Conservation (phyloP, 345 rosid species). For the Dipteronia sinensis region DNA sequence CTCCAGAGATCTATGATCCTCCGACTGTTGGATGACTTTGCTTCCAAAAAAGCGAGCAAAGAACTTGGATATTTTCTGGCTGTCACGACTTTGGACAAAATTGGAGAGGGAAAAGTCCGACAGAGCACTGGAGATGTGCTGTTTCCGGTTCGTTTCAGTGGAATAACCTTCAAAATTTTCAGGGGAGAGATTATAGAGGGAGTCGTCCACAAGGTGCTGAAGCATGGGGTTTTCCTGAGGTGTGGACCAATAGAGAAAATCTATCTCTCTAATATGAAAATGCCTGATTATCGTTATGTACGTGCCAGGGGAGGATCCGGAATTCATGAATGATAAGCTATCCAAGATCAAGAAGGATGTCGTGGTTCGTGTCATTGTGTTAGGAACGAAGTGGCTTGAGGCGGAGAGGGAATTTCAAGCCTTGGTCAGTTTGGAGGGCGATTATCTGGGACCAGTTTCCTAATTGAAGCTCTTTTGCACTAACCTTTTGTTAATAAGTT, state of each 20-base stretch:
- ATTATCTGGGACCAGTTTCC: slow-evolving; percentile 67
- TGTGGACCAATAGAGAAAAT: slow-evolving; percentile 67
- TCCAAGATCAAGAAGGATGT: slow-evolving; percentile 63
- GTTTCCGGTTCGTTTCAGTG: slow-evolving; percentile 73
- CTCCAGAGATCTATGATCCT: slow-evolving; percentile 65
- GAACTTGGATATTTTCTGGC: slow-evolving; percentile 74
- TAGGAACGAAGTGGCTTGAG: slow-evolving; percentile 79
- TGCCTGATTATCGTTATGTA: slow-evolving; percentile 65
- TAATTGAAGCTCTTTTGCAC: background rate
- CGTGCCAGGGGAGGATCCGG: slow-evolving; percentile 71
- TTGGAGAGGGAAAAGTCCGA: slow-evolving; percentile 80
- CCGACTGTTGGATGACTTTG: slow-evolving; percentile 63
- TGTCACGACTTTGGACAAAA: slow-evolving; percentile 55
- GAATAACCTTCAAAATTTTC: slow-evolving; percentile 77
- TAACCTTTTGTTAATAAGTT: background rate
- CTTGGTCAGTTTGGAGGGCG: slow-evolving; percentile 77
- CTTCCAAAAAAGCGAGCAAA: slow-evolving; percentile 60
- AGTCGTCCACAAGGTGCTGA: slow-evolving; percentile 67
- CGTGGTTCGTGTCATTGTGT: slow-evolving; percentile 59
- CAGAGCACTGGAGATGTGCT: slow-evolving; percentile 71
- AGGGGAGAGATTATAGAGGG: slow-evolving; percentile 80
- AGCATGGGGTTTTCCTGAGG: slow-evolving; percentile 81
- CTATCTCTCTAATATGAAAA: slow-evolving; percentile 59
- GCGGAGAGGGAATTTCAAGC: slow-evolving; percentile 87
- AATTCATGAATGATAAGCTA: slow-evolving; percentile 62